Percentiles rank a stretch among this genome's conserved stretches.
phyloP scores from a whole-genome alignment of 306 rosid genomes.

The Prunus salicina region DNA sequence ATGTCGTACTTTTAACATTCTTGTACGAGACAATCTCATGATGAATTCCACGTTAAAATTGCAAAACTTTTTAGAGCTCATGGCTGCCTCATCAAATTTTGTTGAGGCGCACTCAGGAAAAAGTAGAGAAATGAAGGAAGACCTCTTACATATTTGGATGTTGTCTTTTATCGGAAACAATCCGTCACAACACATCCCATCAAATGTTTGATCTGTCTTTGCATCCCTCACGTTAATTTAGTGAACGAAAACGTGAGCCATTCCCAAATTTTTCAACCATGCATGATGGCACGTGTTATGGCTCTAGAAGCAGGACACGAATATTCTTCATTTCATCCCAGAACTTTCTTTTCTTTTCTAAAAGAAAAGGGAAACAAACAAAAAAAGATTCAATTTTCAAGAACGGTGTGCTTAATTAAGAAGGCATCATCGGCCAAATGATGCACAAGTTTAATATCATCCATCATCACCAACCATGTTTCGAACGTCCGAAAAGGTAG shows the following conservation, averaged over 20 bases:
- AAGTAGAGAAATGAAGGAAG: too few relatives aligned
- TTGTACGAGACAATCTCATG: neutral
- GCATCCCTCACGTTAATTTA: neutral
- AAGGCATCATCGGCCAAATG: too few relatives aligned
- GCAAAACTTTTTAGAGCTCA: neutral
- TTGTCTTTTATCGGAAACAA: neutral
- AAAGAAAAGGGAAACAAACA: neutral
- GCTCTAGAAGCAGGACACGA: neutral
- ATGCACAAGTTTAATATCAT: neutral
- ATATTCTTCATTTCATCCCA: neutral
- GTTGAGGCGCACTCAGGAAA: neutral
- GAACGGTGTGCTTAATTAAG: too few relatives aligned
- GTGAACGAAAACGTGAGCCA: neutral
- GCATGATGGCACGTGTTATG: conserved; percentile 1
- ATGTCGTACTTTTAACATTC: neutral
- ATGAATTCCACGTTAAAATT: neutral
- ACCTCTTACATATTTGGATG: too few relatives aligned
- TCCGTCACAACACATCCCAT: neutral
- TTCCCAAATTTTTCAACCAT: neutral
- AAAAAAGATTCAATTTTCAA: too few relatives aligned
- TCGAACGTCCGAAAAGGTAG: neutral
- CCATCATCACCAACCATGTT: neutral
- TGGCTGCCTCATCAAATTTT: neutral
- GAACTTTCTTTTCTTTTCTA: neutral
- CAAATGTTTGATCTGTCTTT: neutral